Percentiles rank a stretch among this genome's conserved stretches.
These are phyloP conservation scores for Botrytis tulipae DNA, from an alignment of 2,329 filamentous ascomycete species.

Conservation along the genomic window DNA sequence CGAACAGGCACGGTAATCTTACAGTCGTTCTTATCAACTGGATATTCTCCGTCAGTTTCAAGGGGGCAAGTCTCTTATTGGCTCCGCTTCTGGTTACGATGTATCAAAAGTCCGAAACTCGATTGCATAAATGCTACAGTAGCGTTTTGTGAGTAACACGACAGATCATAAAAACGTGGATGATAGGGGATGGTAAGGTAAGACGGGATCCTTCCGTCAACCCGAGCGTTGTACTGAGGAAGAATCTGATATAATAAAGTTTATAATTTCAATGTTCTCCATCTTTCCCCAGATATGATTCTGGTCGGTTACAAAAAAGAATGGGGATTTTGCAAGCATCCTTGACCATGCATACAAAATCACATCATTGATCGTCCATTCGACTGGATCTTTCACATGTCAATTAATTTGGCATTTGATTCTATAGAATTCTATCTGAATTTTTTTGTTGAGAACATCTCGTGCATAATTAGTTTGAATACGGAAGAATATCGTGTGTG, in stretches of 20 bases:
- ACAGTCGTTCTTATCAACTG: background rate
- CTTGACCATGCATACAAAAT: conserved; percentile 1
- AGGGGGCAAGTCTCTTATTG: background rate
- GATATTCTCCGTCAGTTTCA: background rate
- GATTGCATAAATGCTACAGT: background rate
- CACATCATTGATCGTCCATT: background rate
- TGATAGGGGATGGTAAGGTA: background rate
- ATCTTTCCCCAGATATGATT: conserved; percentile 2
- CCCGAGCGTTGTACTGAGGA: background rate
- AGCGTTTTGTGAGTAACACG: background rate
- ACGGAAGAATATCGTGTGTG: background rate
- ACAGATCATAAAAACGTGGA: background rate
- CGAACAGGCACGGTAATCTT: background rate
- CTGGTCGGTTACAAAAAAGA: background rate
- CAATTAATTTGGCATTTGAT: background rate
- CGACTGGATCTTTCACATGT: background rate
- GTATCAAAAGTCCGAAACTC: background rate
- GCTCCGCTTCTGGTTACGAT: background rate
- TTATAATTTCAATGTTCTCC: background rate
- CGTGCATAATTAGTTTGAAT: background rate
- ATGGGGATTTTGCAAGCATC: background rate
- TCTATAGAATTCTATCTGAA: conserved; percentile 7
- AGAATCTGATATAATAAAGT: background rate
- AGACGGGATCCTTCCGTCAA: background rate
- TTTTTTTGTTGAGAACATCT: background rate